Base-by-base conservation (phyloP, 2,329 filamentous ascomycete species). In the Dendrostoma leiphaemia region DNA sequence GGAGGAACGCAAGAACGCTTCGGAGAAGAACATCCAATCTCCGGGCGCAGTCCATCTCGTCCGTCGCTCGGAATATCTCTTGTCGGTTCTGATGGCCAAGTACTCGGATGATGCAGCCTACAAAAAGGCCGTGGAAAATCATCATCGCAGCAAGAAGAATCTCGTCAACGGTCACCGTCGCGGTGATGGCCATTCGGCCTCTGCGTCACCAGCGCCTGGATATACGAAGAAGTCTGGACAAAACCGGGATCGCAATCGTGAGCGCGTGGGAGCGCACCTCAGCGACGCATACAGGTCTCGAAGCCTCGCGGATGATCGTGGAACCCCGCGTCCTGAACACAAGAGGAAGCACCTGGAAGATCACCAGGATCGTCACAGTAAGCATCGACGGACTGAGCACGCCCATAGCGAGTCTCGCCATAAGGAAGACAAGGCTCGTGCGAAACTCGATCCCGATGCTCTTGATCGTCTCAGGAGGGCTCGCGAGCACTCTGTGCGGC, bases 11-110 rank as follows among this genome's bases (percentile, higher is more conserved):
- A 89, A 79, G 65, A 90, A 91, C 64, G 83, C 76, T 15, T 87
- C 90, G 17, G 88, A 87, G 53, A 91, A 90, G 64, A 86, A 87
- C 58, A 89, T 90, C 32, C 95, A 96, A 65, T 96, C 93, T 3
- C 94, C 94, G 4, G 94, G 94, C n/a, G 93, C 94, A 21, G 94
- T 99, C 26, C 94, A 99, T 68, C 84, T 99, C 41, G 93, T 97
- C 51, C 90, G 94, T 45, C 89, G 94, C 56, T 90, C 93, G 9
- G 94, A 97, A 66, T 99, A 99, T 67, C 81, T 99, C 13, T 80
- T 99, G 37, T 96, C 91, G n/a, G 91, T 99, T 1, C 76, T 99
- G 57, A 91, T 93, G 67, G 90, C 84, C 12, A 85, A 96, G 65
- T 91, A 95, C 70, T 88, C 85, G 2, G 85, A 84, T 58, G 90